Evolutionary conservation across 2,329 filamentous ascomycete genomes (phyloP).

Genomic region (Periconia sp.): DNA sequence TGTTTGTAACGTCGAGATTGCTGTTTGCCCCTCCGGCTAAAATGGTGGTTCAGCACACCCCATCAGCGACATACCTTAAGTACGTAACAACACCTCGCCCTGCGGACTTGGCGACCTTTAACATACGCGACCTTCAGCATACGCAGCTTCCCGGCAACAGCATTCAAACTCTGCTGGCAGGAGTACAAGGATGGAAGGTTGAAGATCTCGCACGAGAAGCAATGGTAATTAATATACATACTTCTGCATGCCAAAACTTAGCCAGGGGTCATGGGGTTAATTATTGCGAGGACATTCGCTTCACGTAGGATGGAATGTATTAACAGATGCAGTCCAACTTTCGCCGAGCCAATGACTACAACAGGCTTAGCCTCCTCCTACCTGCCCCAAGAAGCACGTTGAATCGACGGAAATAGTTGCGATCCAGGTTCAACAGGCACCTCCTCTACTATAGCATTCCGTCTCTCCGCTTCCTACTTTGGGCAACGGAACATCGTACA

Average conservation of each 20-base stretch:
- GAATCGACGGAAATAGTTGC: neutral
- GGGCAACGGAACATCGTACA: neutral
- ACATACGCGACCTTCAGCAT: no score
- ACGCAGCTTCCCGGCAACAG: neutral
- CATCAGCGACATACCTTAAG: no score
- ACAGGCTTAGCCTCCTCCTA: neutral
- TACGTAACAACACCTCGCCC: no score
- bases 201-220: slow-evolving; percentile 1
- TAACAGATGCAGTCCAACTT: neutral
- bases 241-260: neutral
- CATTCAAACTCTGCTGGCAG: slow-evolving; percentile 1
- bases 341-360: neutral
- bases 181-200: neutral
- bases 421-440: neutral
- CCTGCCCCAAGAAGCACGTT: neutral
- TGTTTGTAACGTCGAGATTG: slow-evolving; percentile 1
- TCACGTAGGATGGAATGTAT: slow-evolving; percentile 1
- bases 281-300: neutral
- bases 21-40: slow-evolving; percentile 1
- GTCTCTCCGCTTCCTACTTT: slow-evolving; percentile 1
- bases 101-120: neutral
- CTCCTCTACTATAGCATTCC: slow-evolving; percentile 1
- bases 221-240: slow-evolving; percentile 2
- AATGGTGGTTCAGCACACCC: slow-evolving; percentile 1
- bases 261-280: neutral